Percentiles rank a stretch among this genome's conserved stretches.
phyloP scores from a whole-genome alignment of 2,329 filamentous ascomycete species.

The Dactylellina drechsleri region DNA sequence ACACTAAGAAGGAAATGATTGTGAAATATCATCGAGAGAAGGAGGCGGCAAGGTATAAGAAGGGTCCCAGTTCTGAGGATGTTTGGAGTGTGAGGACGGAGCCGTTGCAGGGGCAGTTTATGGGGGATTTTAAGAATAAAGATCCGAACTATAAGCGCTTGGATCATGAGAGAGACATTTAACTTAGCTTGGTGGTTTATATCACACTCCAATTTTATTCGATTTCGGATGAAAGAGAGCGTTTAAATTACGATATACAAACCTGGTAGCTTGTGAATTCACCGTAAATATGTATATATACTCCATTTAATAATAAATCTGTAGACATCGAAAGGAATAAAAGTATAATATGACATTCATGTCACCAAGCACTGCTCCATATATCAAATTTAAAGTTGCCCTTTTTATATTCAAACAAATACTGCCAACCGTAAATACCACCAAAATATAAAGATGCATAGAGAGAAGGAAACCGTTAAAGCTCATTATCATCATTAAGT shows the following conservation, averaged over 20 bases:
- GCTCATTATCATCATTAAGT: conserved; percentile 40
- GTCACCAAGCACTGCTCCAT: not conserved
- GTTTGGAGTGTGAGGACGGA: conserved; percentile 81
- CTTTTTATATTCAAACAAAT: conserved; percentile 9
- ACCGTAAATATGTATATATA: conserved; percentile 6
- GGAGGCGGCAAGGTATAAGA: conserved; percentile 72
- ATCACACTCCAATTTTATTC: not conserved
- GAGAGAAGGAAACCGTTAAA: conserved; percentile 31
- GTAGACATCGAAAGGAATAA: conserved; percentile 24
- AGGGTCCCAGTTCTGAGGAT: conserved; percentile 82
- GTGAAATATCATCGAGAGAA: conserved; percentile 61
- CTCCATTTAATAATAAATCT: conserved; percentile 21
- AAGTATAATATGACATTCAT: not conserved
- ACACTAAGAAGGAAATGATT: conserved; percentile 59
- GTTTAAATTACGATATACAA: not conserved
- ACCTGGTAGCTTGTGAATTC: not conserved
- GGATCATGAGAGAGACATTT: conserved; percentile 23
- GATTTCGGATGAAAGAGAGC: not conserved
- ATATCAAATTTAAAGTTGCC: conserved; percentile 12
- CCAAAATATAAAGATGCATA: conserved; percentile 9
- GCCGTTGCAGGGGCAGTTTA: conserved; percentile 66
- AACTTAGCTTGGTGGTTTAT: not conserved
- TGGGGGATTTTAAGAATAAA: conserved; percentile 22
- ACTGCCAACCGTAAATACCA: conserved; percentile 2
- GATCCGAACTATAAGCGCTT: not conserved